Conservation (phyloP, 495 filamentous ascomycete species). For the Bacidia gigantensis region DNA sequence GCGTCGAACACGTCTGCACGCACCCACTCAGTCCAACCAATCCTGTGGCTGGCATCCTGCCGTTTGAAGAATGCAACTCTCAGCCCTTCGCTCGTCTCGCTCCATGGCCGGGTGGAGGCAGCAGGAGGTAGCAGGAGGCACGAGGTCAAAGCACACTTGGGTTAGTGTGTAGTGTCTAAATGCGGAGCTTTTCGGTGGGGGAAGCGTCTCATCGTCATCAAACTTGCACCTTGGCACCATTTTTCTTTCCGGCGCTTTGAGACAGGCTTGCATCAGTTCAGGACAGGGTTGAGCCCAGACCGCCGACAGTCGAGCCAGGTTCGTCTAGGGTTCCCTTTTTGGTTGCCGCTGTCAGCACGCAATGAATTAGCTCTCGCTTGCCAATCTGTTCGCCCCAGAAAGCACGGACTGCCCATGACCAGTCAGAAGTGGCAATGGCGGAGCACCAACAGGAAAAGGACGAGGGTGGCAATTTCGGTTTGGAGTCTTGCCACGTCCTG, state of each 20-base stretch:
- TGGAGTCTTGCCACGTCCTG: no score
- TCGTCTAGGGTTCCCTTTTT: neutral
- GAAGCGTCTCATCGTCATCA: neutral
- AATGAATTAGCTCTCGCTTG: neutral
- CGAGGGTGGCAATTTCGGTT: no score
- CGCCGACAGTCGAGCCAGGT: neutral
- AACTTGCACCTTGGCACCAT: neutral
- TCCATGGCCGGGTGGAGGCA: no score
- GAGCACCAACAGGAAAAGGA: no score
- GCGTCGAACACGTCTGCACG: no score
- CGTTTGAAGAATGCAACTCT: no score
- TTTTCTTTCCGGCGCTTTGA: neutral
- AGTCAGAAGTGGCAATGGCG: neutral
- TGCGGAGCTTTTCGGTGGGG: slow-evolving; percentile 8
- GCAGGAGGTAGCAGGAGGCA: neutral
- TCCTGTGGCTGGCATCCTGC: no score
- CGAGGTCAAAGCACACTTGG: slow-evolving; percentile 6
- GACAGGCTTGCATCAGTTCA: neutral
- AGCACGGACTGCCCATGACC: neutral
- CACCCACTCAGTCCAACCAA: no score
- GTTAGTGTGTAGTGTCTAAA: neutral
- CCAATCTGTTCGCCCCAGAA: neutral
- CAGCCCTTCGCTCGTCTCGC: no score
- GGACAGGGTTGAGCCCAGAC: neutral
- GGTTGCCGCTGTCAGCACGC: slow-evolving; percentile 1